These are phyloP conservation scores for Entelexis paramagnoliae DNA, from an alignment of 1,139 yeast genomes.

Conservation along the genomic window DNA sequence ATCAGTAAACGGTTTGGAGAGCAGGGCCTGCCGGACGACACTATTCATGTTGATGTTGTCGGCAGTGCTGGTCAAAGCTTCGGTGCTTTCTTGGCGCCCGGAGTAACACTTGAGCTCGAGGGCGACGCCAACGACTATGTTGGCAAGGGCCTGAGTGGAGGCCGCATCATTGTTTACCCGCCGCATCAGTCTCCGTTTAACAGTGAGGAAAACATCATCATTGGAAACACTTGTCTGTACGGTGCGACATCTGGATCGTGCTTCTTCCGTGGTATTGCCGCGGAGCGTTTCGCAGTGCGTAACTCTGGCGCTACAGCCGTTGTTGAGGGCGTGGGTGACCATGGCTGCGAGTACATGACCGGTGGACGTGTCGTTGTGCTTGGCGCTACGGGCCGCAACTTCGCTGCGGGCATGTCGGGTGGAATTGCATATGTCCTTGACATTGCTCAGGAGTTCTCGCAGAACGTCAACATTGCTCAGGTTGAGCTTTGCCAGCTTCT, in stretches of 20 bases:
- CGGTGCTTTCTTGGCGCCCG: conserved; percentile 95
- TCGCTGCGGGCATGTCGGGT: conserved; percentile 99
- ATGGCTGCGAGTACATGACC: conserved; percentile 98
- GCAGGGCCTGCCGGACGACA: conserved; percentile 86
- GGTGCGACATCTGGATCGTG: conserved; percentile 97
- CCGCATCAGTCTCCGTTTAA: conserved; percentile 74
- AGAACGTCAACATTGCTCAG: conserved; percentile 69
- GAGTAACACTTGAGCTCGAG: conserved; percentile 87
- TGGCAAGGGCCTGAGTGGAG: conserved; percentile 96
- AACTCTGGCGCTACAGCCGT: conserved; percentile 97
- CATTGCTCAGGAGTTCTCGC: conserved; percentile 83
- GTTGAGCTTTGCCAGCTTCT: conserved; percentile 68
- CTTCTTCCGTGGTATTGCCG: conserved; percentile 92
- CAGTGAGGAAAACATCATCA: conserved; percentile 91
- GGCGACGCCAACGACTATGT: conserved; percentile 98
- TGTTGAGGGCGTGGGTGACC: conserved; percentile 96
- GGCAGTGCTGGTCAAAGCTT: conserved; percentile 98
- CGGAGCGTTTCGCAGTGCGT: conserved; percentile 96
- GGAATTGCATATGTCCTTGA: conserved; percentile 96
- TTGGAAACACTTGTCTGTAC: conserved; percentile 95
- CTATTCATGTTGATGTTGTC: conserved; percentile 78
- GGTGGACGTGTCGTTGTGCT: conserved; percentile 95
- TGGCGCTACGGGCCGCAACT: conserved; percentile 86
- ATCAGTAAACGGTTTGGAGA: conserved; percentile 91
- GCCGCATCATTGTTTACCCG: conserved; percentile 84